A percentile compares a stretch with the other conserved stretches of the same genome.
Conservation (phyloP, 495 filamentous ascomycete genomes). For the Lepidopterella palustris region DNA sequence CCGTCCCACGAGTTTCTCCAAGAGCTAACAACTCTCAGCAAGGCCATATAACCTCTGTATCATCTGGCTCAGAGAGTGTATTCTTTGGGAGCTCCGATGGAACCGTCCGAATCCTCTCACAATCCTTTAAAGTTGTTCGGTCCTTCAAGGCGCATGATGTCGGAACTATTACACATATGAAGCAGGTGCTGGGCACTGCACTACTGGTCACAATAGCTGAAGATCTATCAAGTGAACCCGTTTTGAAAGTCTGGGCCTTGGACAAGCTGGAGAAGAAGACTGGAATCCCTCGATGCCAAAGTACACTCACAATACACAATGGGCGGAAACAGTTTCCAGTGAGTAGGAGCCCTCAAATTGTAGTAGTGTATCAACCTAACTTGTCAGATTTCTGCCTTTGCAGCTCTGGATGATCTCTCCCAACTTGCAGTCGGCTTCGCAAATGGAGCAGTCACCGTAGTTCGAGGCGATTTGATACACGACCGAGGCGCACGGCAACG, state of each 20-base stretch:
- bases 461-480: conserved; percentile 90
- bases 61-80: conserved; percentile 82
- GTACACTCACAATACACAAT: conserved; percentile 79
- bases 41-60: conserved; percentile 57
- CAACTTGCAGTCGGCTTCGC: conserved; percentile 93
- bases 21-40: conserved; percentile 44
- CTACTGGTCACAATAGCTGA: conserved; percentile 84
- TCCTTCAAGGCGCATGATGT: conserved; percentile 79
- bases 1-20: conserved; percentile 35
- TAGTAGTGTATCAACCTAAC: not conserved
- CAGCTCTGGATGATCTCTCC: conserved; percentile 74
- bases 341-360: conserved; percentile 23
- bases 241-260: conserved; percentile 91
- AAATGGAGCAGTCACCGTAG: conserved; percentile 88
- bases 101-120: conserved; percentile 75
- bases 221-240: conserved; percentile 76
- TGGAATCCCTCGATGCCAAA: conserved; percentile 77
- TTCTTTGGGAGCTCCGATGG: conserved; percentile 85
- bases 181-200: conserved; percentile 82
- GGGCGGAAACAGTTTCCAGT: conserved; percentile 89
- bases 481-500: conserved; percentile 94
- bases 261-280: conserved; percentile 94
- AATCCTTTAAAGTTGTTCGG: conserved; percentile 77
- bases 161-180: conserved; percentile 85
- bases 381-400: conserved; percentile 76